Evolutionary conservation across 2,329 filamentous ascomycete species (phyloP).

Genomic region (Stagonosporopsis chrysanthemi): DNA sequence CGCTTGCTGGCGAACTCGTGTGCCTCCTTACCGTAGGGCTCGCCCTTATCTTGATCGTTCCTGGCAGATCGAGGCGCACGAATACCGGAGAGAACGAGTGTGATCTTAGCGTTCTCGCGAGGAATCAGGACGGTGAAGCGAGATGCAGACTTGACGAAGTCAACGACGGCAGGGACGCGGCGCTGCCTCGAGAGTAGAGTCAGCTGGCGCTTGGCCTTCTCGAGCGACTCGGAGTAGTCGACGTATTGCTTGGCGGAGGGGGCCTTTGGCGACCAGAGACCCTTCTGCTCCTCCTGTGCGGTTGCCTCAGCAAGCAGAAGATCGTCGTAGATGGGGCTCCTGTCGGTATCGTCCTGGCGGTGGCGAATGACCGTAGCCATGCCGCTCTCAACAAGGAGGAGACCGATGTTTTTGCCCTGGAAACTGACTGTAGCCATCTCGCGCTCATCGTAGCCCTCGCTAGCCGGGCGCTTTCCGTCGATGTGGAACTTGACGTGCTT

Average conservation of each 20-base stretch:
- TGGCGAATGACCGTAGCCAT: constrained; percentile 95
- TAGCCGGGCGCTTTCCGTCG: constrained; percentile 89
- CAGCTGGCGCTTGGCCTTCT: constrained; percentile 95
- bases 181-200: constrained; percentile 88
- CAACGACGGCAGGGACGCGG: constrained; percentile 90
- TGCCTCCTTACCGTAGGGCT: constrained; percentile 95
- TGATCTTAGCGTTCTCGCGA: constrained; percentile 91
- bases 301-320: constrained; percentile 78
- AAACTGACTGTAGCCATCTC: constrained; percentile 89
- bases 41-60: constrained; percentile 78
- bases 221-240: constrained; percentile 89
- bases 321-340: constrained; percentile 93
- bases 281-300: constrained; percentile 87
- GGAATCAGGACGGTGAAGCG: constrained; percentile 92
- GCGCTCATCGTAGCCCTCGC: constrained; percentile 89
- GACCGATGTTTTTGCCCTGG: constrained; percentile 85
- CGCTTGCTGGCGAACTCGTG: constrained; percentile 88
- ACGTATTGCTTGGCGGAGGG: constrained; percentile 82
- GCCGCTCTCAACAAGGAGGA: constrained; percentile 87
- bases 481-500: constrained; percentile 91
- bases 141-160: constrained; percentile 97
- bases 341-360: constrained; percentile 91
- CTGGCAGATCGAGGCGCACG: constrained; percentile 87
- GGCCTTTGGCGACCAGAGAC: constrained; percentile 92
- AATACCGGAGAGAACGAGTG: constrained; percentile 91